phyloP scores from a whole-genome alignment of 345 rosid species.

The Camelina sativa region DNA sequence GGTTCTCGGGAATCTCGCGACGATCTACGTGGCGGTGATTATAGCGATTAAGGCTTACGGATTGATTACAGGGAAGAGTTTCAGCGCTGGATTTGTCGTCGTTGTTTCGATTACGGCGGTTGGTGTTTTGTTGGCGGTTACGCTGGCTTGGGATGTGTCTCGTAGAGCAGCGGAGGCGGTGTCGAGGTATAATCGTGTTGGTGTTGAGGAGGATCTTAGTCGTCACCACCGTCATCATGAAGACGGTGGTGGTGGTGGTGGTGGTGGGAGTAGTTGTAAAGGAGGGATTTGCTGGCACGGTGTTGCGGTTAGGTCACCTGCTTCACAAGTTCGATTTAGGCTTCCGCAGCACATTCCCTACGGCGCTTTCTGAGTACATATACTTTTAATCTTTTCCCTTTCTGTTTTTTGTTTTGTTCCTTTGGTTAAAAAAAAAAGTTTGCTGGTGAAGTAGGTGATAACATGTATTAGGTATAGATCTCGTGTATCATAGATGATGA shows the following conservation, averaged over 20 bases:
- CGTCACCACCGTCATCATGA: slow-evolving; percentile 48
- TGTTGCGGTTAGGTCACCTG: slow-evolving; percentile 90
- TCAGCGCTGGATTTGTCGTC: slow-evolving; percentile 73
- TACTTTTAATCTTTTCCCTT: neutral
- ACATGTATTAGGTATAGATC: slow-evolving; percentile 5
- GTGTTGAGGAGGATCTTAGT: slow-evolving; percentile 36
- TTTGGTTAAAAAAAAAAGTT: neutral
- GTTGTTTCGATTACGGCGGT: slow-evolving; percentile 67
- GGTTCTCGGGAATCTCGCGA: slow-evolving; percentile 77
- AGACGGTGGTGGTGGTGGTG: slow-evolving; percentile 63
- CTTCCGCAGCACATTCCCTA: slow-evolving; percentile 66
- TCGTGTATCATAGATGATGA: slow-evolving; percentile 35
- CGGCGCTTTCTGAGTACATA: slow-evolving; percentile 40
- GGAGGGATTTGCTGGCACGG: slow-evolving; percentile 99
- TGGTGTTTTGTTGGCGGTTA: slow-evolving; percentile 62
- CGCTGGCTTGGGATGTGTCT: slow-evolving; percentile 91
- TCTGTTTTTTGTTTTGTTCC: neutral
- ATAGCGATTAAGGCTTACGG: slow-evolving; percentile 74
- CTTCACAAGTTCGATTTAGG: slow-evolving; percentile 89
- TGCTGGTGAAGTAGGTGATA: slow-evolving; percentile 16
- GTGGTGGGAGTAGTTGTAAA: slow-evolving; percentile 71
- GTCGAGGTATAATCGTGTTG: slow-evolving; percentile 47
- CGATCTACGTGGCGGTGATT: slow-evolving; percentile 83
- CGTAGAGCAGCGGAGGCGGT: slow-evolving; percentile 75
- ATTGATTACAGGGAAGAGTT: slow-evolving; percentile 61